Conservation (phyloP, 164 flowering plant genomes). For the Paratinospora sagittata region DNA sequence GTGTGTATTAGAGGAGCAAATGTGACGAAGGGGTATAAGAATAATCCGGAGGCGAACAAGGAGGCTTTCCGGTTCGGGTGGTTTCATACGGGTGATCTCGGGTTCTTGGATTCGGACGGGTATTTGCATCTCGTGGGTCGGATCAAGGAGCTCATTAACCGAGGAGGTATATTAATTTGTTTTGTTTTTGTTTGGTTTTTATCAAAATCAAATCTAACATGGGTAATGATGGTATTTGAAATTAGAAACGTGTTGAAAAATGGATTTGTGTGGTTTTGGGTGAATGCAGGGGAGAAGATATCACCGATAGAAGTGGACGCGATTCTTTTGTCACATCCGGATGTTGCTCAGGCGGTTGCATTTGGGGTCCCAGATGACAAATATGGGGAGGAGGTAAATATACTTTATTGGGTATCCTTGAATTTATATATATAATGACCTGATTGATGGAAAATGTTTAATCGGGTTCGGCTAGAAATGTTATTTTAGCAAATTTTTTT, state of each 20-base stretch:
- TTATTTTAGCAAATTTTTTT: too few relatives aligned
- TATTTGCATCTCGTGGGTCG: constrained; percentile 88
- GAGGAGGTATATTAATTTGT: constrained; percentile 76
- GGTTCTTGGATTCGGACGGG: constrained; percentile 71
- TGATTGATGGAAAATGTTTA: too few relatives aligned
- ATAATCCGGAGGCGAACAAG: constrained; percentile 80
- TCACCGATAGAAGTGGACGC: constrained; percentile 92
- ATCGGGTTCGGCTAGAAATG: too few relatives aligned
- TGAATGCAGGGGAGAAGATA: constrained; percentile 65
- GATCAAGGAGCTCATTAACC: constrained; percentile 94
- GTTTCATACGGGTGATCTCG: constrained; percentile 95
- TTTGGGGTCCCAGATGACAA: constrained; percentile 95
- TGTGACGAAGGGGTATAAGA: constrained; percentile 81
- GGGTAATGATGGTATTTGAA: not conserved
- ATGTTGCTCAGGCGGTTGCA: constrained; percentile 70
- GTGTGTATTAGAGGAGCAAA: constrained; percentile 87
- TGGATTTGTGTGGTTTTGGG: not conserved
- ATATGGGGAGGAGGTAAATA: constrained; percentile 95
- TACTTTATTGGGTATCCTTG: too few relatives aligned
- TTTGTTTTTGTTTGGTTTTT: not conserved
- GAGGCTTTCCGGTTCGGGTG: constrained; percentile 67
- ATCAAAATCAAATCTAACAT: not conserved
- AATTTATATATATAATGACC: too few relatives aligned
- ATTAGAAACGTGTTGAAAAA: too few relatives aligned
- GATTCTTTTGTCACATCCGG: constrained; percentile 73